Evolutionary conservation across 2,329 filamentous ascomycete genomes (phyloP).

Genomic region (Paecilomyces sp.): DNA sequence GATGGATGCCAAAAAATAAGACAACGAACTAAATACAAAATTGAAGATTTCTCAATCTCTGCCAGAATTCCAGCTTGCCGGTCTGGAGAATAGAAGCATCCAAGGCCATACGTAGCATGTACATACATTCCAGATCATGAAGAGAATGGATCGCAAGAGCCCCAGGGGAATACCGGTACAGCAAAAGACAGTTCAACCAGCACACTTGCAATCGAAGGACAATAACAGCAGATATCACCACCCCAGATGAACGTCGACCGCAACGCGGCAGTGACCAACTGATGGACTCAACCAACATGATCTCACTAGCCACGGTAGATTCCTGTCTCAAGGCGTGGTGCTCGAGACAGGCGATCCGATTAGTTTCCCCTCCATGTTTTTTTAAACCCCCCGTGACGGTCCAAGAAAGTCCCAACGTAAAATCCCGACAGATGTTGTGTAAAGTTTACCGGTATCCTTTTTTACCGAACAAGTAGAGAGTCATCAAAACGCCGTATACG

Average conservation of each 20-base stretch:
- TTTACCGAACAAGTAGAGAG: neutral
- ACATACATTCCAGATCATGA: constrained; percentile 1
- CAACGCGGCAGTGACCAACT: neutral
- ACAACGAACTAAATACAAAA: neutral
- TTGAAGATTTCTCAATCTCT: neutral
- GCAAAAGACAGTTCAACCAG: neutral
- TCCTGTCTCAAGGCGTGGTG: neutral
- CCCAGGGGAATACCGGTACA: neutral
- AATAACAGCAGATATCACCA: constrained; percentile 2
- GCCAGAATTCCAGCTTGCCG: neutral
- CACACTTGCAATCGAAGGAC: neutral
- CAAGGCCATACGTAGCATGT: neutral
- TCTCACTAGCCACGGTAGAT: constrained; percentile 1
- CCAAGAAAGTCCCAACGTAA: constrained; percentile 10
- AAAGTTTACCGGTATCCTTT: neutral
- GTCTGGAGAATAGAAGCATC: neutral
- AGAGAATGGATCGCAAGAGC: neutral
- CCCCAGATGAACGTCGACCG: constrained; percentile 1
- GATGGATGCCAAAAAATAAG: neutral
- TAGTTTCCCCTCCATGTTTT: neutral
- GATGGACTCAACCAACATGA: constrained; percentile 1
- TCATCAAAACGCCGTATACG: neutral
- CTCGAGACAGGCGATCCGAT: neutral
- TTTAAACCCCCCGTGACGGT: neutral
- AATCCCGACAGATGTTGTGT: neutral